Evolutionary conservation across 2,329 filamentous ascomycete genomes (phyloP), one percentile per base, ranked within the genome.

Genomic region (Ceratocystis harringtonii): DNA sequence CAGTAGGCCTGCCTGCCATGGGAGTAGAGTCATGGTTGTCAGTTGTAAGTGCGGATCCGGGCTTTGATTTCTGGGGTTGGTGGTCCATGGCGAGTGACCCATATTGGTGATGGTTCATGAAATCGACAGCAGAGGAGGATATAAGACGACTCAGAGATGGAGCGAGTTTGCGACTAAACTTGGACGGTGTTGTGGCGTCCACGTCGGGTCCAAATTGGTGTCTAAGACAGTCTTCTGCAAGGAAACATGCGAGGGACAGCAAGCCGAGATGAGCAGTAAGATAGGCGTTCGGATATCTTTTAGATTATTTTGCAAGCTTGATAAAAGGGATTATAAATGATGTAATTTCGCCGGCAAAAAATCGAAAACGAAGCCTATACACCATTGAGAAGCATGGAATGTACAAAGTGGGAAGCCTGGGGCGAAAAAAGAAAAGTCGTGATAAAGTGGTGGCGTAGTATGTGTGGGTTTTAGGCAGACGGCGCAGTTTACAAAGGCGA

Each of bases 101-200:
- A 66, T 66, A 66, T 66, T 66, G 65, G 65, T 62, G 44, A 55
- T 61, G 55, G 55, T 32, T 66, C 65, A 66, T 66, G 62, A 61
- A 57, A 62, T 25, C 65, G 61, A 55, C 28, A 50, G 50, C 12
- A 32, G 43, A n/a, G 43, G 43, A 15, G 60, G 36, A 55, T 25
- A 25, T 36, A 50, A 25, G 60, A n/a, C 30, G 60, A 44, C 3
- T 19, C 19, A 6, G 17, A 57, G 28, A 22, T 25, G n/a, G 15
- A 52, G 48, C 10, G 25, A 6, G 48, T 5, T 52, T 25, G 12
- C 48, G 22, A 36, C 15, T 5, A 3, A 41, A 41, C 10, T 15
- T 41, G 36, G 36, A 41, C 36, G 3, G 36, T 41, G 36, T 2
- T 41, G 36, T 22, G 30, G 48, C 44, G 61, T 12, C 22, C 41